Percentiles rank a stretch among this genome's conserved stretches.
Conservation (phyloP, 768 basidiomycete genomes). For the Suillus lakei region DNA sequence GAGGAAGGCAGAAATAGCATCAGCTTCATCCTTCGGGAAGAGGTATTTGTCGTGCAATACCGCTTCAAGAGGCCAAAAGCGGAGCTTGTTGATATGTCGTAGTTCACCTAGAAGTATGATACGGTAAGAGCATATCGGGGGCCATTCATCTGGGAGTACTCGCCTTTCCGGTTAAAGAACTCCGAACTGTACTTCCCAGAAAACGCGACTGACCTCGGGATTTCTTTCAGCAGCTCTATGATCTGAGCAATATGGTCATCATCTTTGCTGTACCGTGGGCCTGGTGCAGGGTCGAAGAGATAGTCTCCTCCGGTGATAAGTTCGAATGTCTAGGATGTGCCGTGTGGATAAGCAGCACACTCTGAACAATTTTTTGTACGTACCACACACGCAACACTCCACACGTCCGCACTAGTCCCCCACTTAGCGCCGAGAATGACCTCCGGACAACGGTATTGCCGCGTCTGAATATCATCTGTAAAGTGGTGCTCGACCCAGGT, state of each 20-base stretch:
- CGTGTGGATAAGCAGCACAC: not conserved
- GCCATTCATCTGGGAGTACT: conserved; percentile 21
- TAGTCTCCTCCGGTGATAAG: conserved; percentile 97
- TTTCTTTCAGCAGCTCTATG: conserved; percentile 92
- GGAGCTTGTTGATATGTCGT: conserved; percentile 91
- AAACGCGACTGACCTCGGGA: conserved; percentile 82
- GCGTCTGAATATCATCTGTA: conserved; percentile 97
- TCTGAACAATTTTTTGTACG: conserved; percentile 7
- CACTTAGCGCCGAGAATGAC: conserved; percentile 96
- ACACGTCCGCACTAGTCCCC: conserved; percentile 94
- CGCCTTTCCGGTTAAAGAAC: conserved; percentile 96
- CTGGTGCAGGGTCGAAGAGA: conserved; percentile 95
- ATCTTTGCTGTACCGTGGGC: conserved; percentile 94
- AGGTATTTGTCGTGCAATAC: conserved; percentile 96
- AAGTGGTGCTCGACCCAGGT: conserved; percentile 96
- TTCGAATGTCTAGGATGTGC: conserved; percentile 90
- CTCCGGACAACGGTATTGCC: conserved; percentile 97
- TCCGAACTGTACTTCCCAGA: conserved; percentile 92
- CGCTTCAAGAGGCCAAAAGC: conserved; percentile 85
- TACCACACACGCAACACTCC: conserved; percentile 95
- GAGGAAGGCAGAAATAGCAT: conserved; percentile 79
- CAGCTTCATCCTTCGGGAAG: conserved; percentile 83
- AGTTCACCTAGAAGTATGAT: conserved; percentile 63
- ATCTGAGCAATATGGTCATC: conserved; percentile 98
- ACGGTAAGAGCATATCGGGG: not conserved